A percentile compares a stretch with the other conserved stretches of the same genome.
phyloP scores from a whole-genome alignment of 2,329 filamentous ascomycete genomes.

The Trichoderma citrinoviride region DNA sequence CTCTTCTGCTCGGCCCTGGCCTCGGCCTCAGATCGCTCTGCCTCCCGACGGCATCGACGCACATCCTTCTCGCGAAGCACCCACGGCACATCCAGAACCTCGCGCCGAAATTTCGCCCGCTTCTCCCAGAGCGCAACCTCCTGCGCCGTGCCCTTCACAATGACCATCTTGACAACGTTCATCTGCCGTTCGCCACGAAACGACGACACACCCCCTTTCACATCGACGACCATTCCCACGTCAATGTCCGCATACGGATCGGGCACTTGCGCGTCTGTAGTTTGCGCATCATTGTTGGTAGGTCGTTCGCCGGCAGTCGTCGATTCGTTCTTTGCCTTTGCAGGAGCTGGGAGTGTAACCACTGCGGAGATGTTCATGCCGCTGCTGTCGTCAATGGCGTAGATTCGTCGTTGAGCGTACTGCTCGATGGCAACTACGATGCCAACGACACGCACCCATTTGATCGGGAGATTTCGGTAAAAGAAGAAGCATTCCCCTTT shows the following conservation, averaged over 20 bases:
- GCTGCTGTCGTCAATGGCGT: constrained; percentile 64
- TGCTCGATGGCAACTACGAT: constrained; percentile 64
- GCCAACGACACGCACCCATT: constrained; percentile 70
- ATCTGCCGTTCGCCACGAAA: constrained; percentile 53
- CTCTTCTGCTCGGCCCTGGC: not conserved
- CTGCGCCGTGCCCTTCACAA: constrained; percentile 50
- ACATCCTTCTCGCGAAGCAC: constrained; percentile 49
- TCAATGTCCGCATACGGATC: constrained; percentile 38
- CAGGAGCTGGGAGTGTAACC: not conserved
- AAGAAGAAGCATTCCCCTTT: constrained; percentile 60
- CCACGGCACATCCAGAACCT: constrained; percentile 55
- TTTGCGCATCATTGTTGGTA: constrained; percentile 10
- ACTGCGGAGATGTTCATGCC: constrained; percentile 54
- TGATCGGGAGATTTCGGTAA: constrained; percentile 70
- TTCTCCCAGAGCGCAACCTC: constrained; percentile 62
- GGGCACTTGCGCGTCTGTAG: not conserved
- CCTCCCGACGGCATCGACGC: constrained; percentile 49
- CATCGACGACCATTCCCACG: constrained; percentile 55
- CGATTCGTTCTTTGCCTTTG: not conserved
- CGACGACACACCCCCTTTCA: constrained; percentile 51
- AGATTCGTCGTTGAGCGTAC: constrained; percentile 45
- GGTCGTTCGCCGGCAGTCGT: not conserved
- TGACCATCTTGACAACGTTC: constrained; percentile 49
- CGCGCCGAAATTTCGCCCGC: constrained; percentile 46
- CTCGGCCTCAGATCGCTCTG: constrained; percentile 37